phyloP scores from a whole-genome alignment of 2,329 filamentous ascomycete species.

The Meredithiella fracta region DNA sequence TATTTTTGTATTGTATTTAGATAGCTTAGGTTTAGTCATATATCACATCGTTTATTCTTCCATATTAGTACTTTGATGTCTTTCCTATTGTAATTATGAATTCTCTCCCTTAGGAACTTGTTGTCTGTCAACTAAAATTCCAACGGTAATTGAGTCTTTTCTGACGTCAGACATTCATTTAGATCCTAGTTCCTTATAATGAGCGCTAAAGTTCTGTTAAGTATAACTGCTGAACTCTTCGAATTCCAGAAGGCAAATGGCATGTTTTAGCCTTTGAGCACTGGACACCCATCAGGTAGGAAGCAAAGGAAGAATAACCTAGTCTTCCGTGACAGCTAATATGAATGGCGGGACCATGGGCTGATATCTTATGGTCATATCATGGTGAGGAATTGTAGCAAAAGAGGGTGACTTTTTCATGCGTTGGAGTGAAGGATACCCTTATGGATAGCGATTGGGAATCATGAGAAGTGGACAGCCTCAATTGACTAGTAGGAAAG shows the following conservation, averaged over 20 bases:
- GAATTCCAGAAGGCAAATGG: not conserved
- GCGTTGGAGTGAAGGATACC: not conserved
- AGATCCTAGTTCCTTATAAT: not conserved
- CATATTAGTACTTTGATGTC: too few relatives aligned
- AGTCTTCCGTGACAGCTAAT: too few relatives aligned
- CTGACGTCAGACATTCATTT: not conserved
- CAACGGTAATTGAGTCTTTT: too few relatives aligned
- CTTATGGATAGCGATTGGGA: not conserved
- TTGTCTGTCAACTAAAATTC: too few relatives aligned
- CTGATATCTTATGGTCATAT: too few relatives aligned
- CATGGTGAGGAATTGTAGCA: not conserved
- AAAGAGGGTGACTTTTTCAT: not conserved
- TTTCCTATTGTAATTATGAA: too few relatives aligned
- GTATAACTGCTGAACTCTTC: not conserved
- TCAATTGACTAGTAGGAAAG: not conserved
- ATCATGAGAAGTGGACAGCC: not conserved
- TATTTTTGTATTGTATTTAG: not conserved
- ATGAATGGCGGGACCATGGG: too few relatives aligned
- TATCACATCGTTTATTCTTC: too few relatives aligned
- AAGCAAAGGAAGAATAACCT: too few relatives aligned
- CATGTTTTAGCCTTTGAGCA: not conserved
- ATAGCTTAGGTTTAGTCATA: too few relatives aligned
- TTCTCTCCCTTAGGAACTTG: too few relatives aligned
- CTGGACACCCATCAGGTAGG: too few relatives aligned
- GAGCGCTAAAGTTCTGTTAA: not conserved